These are phyloP conservation scores for Oleoguttula mirabilis DNA, from an alignment of 495 filamentous ascomycete genomes.

Conservation along the genomic window DNA sequence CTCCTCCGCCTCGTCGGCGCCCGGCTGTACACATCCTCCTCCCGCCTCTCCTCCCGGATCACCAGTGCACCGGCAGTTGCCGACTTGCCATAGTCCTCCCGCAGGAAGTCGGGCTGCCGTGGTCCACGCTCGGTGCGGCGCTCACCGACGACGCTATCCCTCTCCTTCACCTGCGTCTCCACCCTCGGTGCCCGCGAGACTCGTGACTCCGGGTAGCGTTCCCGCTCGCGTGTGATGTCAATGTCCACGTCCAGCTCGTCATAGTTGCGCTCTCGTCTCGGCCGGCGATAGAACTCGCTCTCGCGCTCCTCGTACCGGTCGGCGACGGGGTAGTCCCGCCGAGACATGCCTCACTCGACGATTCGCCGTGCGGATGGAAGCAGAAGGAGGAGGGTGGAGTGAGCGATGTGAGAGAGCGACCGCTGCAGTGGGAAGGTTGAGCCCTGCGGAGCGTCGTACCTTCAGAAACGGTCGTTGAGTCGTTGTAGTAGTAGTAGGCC, in stretches of 20 bases:
- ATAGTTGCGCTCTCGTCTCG: conserved; percentile 25
- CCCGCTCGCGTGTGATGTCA: conserved; percentile 1
- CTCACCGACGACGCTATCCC: conserved; percentile 24
- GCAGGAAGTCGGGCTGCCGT: conserved; percentile 40
- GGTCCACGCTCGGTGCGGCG: conserved; percentile 31
- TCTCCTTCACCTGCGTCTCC: conserved; percentile 22
- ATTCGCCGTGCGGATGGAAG: too few species aligned
- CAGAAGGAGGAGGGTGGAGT: too few species aligned
- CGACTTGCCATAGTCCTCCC: conserved; percentile 39
- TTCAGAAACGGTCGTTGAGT: too few species aligned
- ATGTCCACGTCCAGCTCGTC: conserved; percentile 32
- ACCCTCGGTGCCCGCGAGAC: conserved; percentile 12
- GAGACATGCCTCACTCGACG: too few species aligned
- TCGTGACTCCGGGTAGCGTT: conserved; percentile 12
- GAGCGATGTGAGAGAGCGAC: too few species aligned
- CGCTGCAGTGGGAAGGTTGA: too few species aligned
- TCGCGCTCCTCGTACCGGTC: conserved; percentile 38
- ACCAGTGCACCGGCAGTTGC: conserved; percentile 37
- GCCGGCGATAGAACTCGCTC: conserved; percentile 32
- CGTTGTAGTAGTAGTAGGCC: too few species aligned
- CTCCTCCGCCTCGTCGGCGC: conserved; percentile 15
- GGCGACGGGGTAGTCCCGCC: conserved; percentile 28
- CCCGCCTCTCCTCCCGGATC: conserved; percentile 27
- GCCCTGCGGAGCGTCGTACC: too few species aligned
- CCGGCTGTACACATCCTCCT: conserved; percentile 19